Base-by-base conservation (phyloP, 1,284 basidiomycete genomes). In the Apiotrichum sp. region DNA sequence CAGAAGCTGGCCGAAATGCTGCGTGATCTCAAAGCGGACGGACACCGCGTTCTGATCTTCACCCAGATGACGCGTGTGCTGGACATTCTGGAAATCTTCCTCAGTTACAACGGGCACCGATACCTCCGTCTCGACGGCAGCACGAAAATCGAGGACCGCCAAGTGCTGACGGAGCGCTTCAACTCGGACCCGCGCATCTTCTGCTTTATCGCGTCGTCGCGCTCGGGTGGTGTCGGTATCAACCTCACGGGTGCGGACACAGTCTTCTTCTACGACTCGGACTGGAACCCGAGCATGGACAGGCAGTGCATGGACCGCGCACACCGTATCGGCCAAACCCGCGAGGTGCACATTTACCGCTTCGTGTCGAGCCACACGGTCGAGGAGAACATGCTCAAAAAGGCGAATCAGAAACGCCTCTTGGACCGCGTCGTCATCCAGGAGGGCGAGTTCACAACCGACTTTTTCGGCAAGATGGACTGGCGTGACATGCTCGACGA, bases 221-320 rank as follows among this genome's bases (percentile, higher is more conserved):
- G 95, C 53, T 93, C 91, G 3, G 93, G 95, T 6, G 95, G 93
- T 14, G 88, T 98, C 47, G 95, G 93, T 14, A 96, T 98, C 78
- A 98, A 98, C 68, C 77, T 93, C 56, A 93, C 93, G 8, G 93
- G 93, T n/a, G 93, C 93, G 14, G 92, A 97, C 71, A 96, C 92
- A 0, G 93, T 98, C 63, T 83, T 97, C 52, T 72, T 77, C 76
- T 97, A 96, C 71, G 93, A 98, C 71, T 90, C 90, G 55, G 95
- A 98, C 74, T 98, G 96, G 81, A 97, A 97, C 68, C 93, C 93
- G 0, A 92, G 95, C 62, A 96, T 97, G 87, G 93, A 98, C 71
- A 82, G 87, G 52, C 93, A 98, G 74, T 97, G 93, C 74, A 93
- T 97, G 79, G 93, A 98, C 75, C 84, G 93, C 82, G 76, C 75